A percentile compares a stretch with the other conserved stretches of the same genome.
These are phyloP conservation scores for Rhodocollybia butyracea DNA, from an alignment of 768 basidiomycete species.

Conservation along the genomic window DNA sequence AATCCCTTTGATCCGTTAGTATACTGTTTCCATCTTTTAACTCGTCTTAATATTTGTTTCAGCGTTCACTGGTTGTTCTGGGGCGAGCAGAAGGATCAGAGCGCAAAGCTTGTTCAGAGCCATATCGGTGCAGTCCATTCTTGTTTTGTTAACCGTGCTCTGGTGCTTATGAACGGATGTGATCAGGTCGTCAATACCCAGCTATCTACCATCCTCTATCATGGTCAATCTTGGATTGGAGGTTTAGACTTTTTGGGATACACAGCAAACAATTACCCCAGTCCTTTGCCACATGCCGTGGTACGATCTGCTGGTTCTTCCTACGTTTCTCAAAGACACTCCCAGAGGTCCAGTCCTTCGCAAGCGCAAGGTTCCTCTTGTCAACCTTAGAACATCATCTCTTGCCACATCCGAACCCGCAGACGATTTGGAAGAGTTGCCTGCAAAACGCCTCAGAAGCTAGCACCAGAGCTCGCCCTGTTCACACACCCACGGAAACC, in stretches of 20 bases:
- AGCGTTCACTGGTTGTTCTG: constrained; percentile 69
- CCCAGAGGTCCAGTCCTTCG: constrained; percentile 4
- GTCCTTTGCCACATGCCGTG: background rate
- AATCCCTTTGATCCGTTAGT: constrained; percentile 47
- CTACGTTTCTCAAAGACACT: constrained; percentile 1
- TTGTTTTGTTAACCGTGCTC: background rate
- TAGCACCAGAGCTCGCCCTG: background rate
- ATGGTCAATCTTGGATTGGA: constrained; percentile 1
- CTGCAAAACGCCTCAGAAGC: background rate
- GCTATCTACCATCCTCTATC: constrained; percentile 6
- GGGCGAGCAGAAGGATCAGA: constrained; percentile 46
- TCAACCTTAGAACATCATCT: no score
- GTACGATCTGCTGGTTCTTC: constrained; percentile 4
- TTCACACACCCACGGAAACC: background rate
- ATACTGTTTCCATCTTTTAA: no score
- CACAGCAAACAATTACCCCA: constrained; percentile 5
- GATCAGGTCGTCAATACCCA: background rate
- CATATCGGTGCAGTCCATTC: constrained; percentile 44
- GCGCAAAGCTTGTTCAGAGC: constrained; percentile 50
- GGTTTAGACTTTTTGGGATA: constrained; percentile 3
- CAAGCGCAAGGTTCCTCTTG: background rate
- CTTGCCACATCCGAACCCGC: background rate
- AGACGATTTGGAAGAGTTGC: background rate
- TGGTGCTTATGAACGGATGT: background rate
- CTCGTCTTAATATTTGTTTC: no score